Conservation (phyloP, 129 eudicot species). For the Rutidosis leptorrhynchoides region DNA sequence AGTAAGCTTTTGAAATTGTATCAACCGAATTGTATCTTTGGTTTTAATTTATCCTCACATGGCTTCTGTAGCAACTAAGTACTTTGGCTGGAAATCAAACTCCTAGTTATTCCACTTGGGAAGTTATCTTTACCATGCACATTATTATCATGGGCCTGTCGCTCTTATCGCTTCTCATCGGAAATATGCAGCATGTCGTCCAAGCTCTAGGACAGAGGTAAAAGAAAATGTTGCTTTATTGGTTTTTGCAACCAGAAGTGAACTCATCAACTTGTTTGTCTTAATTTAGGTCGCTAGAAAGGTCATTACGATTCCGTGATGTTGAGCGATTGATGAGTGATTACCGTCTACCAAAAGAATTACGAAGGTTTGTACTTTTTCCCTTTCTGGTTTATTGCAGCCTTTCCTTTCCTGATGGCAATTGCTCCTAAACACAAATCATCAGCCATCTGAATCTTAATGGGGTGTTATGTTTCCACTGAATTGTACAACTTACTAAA, state of each 20-base stretch:
- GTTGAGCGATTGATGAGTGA: conserved; percentile 96
- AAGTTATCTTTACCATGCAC: conserved; percentile 74
- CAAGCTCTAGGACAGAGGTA: conserved; percentile 87
- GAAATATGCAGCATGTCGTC: conserved; percentile 93
- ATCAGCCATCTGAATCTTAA: no score
- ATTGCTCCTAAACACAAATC: no score
- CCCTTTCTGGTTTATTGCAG: no score
- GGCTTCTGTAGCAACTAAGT: conserved; percentile 98
- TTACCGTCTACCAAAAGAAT: conserved; percentile 60
- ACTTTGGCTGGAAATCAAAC: conserved; percentile 80
- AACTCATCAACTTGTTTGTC: no score
- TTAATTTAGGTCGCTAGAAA: conserved; percentile 60
- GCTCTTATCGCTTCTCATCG: conserved; percentile 81
- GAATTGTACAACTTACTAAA: no score
- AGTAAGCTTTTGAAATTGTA: no score
- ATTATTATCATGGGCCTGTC: conserved; percentile 75
- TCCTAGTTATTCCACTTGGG: conserved; percentile 75
- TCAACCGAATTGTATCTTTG: no score
- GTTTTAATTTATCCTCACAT: no score
- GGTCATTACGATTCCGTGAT: conserved; percentile 84
- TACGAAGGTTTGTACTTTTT: conserved; percentile 58
- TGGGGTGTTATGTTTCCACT: no score
- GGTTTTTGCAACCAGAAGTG: no score
- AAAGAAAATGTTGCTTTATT: no score
- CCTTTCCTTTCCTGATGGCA: neutral